phyloP scores from a whole-genome alignment of 352 stramenopile genomes.

The Thalassiosira sp. region DNA sequence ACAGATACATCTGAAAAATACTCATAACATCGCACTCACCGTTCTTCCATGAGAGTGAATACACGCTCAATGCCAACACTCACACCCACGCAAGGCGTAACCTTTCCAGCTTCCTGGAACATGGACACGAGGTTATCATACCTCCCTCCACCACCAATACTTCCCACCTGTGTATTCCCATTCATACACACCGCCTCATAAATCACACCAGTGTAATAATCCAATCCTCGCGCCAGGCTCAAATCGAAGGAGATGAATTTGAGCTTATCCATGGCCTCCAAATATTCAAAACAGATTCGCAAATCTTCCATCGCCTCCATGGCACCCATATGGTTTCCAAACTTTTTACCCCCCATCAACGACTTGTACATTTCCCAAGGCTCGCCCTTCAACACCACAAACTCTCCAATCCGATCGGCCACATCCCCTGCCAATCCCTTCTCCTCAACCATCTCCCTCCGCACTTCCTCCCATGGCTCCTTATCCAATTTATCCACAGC shows the following conservation, averaged over 20 bases:
- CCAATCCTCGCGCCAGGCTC: conserved; percentile 93
- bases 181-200: conserved; percentile 97
- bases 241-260: conserved; percentile 92
- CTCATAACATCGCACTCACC: conserved; percentile 33
- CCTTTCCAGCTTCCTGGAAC: conserved; percentile 92
- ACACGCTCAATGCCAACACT: conserved; percentile 98
- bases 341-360: conserved; percentile 86
- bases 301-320: conserved; percentile 86
- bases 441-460: conserved; percentile 94
- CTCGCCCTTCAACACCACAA: conserved; percentile 90
- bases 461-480: conserved; percentile 90
- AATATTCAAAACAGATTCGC: conserved; percentile 94
- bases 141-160: conserved; percentile 94
- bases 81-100: conserved; percentile 97
- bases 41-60: conserved; percentile 95
- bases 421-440: conserved; percentile 91
- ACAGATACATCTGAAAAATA: conserved; percentile 42
- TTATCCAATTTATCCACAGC: conserved; percentile 99
- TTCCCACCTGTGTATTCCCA: conserved; percentile 89
- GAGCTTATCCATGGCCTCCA: conserved; percentile 95
- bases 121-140: conserved; percentile 99
- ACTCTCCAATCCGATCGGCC: conserved; percentile 92
- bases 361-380: conserved; percentile 87
- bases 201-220: conserved; percentile 99
- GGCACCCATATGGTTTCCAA: conserved; percentile 88